Conservation (phyloP, 2,329 filamentous ascomycete genomes). For the Pseudomassariella vexata region DNA sequence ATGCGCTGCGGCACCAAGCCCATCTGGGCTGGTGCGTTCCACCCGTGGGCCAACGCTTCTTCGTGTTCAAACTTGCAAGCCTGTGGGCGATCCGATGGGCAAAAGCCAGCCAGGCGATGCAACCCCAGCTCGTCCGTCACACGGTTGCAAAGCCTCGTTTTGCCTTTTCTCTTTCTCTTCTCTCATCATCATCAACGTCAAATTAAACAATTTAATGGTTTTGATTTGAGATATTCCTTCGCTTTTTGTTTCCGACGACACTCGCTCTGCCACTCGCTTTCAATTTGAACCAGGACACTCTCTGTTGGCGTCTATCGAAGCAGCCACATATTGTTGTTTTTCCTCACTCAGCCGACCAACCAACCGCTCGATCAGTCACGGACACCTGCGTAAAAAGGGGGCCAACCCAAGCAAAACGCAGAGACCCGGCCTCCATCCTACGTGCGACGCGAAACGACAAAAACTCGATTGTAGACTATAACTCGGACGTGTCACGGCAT, state of each 20-base stretch:
- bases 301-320: neutral
- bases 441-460: conserved; percentile 6
- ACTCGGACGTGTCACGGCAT: conserved; percentile 6
- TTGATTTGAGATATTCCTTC: too few species aligned
- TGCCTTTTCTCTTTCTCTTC: too few species aligned
- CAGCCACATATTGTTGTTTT: conserved; percentile 1
- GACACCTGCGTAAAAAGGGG: conserved; percentile 1
- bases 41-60: conserved; percentile 6
- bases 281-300: neutral
- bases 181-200: too few species aligned
- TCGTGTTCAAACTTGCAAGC: too few species aligned
- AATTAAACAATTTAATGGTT: too few species aligned
- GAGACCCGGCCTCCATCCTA: neutral
- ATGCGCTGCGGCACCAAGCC: conserved; percentile 4
- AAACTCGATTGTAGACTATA: conserved; percentile 4
- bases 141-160: too few species aligned
- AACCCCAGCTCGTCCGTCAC: too few species aligned
- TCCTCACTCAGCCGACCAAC: neutral
- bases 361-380: too few species aligned
- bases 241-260: conserved; percentile 1
- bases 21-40: conserved; percentile 6
- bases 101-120: too few species aligned
- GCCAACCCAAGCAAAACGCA: neutral
- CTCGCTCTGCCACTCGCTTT: conserved; percentile 3
- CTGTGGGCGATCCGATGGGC: conserved; percentile 3